Evolutionary conservation across 2,329 filamentous ascomycete species (phyloP).

Genomic region (Colletotrichum sp.): DNA sequence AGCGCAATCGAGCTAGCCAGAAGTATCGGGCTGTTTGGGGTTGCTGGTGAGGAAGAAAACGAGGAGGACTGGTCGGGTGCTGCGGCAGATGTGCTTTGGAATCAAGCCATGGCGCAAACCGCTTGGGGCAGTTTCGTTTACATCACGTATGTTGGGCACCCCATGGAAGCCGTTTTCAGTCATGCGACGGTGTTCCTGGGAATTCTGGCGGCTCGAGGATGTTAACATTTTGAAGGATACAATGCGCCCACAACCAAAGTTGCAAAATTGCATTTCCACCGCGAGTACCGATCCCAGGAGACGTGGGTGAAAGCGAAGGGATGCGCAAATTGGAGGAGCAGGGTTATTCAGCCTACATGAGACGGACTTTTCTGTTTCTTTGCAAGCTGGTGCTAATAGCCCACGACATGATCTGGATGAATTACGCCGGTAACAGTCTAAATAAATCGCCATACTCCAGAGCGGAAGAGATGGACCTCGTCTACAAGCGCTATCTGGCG

Average conservation of each 20-base stretch:
- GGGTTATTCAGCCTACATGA: neutral
- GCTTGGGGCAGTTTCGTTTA: slow-evolving; percentile 12
- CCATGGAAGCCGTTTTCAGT: neutral
- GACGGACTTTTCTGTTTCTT: neutral
- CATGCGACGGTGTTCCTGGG: neutral
- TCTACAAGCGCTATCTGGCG: neutral
- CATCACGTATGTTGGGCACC: neutral
- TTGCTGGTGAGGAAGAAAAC: neutral
- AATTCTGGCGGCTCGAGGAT: too few species aligned
- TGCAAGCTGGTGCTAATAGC: slow-evolving; percentile 1
- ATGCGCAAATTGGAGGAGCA: neutral
- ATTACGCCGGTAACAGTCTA: neutral
- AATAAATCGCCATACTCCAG: neutral
- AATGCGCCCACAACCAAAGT: neutral
- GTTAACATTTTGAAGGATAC: neutral
- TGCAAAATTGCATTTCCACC: neutral
- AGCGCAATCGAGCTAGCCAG: neutral
- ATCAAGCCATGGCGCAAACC: neutral
- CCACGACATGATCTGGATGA: slow-evolving; percentile 6
- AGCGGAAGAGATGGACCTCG: neutral
- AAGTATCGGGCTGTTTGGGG: neutral
- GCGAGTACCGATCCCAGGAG: neutral
- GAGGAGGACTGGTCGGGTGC: neutral
- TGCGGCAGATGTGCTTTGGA: neutral
- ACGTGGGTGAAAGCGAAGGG: neutral